Base-by-base conservation (phyloP, 1,284 basidiomycete genomes). In the Cystobasidiaceae sp. region DNA sequence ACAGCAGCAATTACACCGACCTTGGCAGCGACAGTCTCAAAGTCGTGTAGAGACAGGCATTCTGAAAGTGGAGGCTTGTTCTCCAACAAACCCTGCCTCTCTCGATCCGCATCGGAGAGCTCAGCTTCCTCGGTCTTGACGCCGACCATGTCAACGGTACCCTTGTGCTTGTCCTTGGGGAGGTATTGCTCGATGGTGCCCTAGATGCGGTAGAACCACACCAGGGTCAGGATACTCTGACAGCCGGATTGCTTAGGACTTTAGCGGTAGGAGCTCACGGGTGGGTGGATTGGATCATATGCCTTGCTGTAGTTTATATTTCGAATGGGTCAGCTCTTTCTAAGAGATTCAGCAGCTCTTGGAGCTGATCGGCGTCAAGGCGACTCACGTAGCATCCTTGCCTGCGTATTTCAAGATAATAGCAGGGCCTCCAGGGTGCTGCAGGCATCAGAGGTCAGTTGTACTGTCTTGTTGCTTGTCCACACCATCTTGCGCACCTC, bases 31-130 rank as follows among this genome's bases (percentile, higher is more conserved):
- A 62, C 50, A 1, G 34, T 49, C 80, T 94, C 92, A 70, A 97
- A 93, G 76, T 97, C 92, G 76, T 93, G 90, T 70, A 96, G 78
- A 71, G 88, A 92, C 34, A 94, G 80, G 58, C 92, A 87, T 76
- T 89, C 85, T 54, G 83, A 82, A 23, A 96, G 79, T 2, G 83
- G 79, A 0, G 91, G 91, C 60, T 84, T 80, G 52, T 81, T 79
- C 13, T 78, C 77, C 21, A 84, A 69, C 2, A 82, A 82, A 13
- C 58, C 58, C 33, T 70, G 39, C 4, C 72, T 59, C 27, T 67
- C 78, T 68, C 80, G 80, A 13, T 86, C 82, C 0, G 78, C 81
- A 71, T 82, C 84, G 75, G 88, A 85, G 60, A 81, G 82, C 25
- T 84, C 81, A 0, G 84, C 84, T 9, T 85, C 76, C 52, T 79